Conservation (phyloP, 139 green algal species). For the Volvox africanus region DNA sequence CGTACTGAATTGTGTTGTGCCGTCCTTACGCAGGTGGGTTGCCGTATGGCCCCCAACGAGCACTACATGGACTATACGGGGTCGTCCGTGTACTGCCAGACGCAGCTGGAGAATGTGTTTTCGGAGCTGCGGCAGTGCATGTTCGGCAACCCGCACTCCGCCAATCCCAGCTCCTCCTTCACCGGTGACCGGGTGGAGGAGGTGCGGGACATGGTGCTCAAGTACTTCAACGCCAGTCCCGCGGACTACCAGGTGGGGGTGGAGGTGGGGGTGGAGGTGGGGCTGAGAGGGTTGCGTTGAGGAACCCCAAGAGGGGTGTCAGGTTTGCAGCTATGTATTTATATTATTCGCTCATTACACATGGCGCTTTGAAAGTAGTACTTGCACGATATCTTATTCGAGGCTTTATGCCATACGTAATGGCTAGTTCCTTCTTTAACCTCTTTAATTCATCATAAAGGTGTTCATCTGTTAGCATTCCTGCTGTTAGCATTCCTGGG, state of each 20-base stretch:
- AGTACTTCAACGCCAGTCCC: constrained; percentile 67
- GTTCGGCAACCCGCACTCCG: constrained; percentile 84
- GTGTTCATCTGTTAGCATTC: too few relatives aligned
- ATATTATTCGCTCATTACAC: too few relatives aligned
- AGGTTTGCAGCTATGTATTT: too few relatives aligned
- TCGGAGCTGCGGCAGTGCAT: constrained; percentile 70
- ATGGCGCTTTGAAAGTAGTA: too few relatives aligned
- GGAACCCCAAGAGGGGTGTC: too few relatives aligned
- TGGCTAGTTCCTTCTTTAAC: too few relatives aligned
- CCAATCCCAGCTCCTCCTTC: constrained; percentile 75
- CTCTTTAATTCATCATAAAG: too few relatives aligned
- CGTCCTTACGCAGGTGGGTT: constrained; percentile 56
- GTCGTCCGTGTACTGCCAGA: constrained; percentile 69
- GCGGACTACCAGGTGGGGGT: constrained; percentile 62
- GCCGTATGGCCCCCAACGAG: constrained; percentile 69
- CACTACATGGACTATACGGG: constrained; percentile 88
- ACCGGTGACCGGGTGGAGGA: constrained; percentile 56
- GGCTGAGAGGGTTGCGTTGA: too few relatives aligned
- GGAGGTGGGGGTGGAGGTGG: not conserved
- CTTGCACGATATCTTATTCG: too few relatives aligned
- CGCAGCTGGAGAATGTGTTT: constrained; percentile 69
- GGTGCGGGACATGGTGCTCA: constrained; percentile 55
- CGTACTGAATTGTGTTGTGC: too few relatives aligned
- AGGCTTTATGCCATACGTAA: too few relatives aligned
- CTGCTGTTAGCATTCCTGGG: too few relatives aligned